A percentile compares a stretch with the other conserved stretches of the same genome.
phyloP scores from a whole-genome alignment of 495 filamentous ascomycete genomes.

The Chaetomium tenue region DNA sequence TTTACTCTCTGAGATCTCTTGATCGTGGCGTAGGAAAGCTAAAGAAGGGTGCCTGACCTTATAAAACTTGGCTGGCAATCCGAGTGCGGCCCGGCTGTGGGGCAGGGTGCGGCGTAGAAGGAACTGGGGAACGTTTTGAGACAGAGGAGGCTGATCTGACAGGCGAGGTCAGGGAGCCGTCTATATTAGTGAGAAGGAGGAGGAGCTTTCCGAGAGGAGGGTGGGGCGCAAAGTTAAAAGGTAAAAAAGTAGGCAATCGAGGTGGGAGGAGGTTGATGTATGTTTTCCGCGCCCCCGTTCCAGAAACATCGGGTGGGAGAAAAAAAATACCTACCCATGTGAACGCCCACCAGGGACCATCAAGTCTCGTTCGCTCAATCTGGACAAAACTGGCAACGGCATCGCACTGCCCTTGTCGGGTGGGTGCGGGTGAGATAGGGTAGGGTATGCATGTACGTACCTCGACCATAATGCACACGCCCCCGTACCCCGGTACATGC shows the following conservation, averaged over 20 bases:
- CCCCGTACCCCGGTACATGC: slow-evolving; percentile 13
- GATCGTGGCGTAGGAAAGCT: not conserved
- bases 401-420: not conserved
- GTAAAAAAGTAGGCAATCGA: not conserved
- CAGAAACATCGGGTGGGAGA: not conserved
- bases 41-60: slow-evolving; percentile 13
- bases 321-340: slow-evolving; percentile 14
- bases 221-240: not conserved
- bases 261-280: slow-evolving; percentile 3
- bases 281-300: not conserved
- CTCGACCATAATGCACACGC: slow-evolving; percentile 13
- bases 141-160: slow-evolving; percentile 26
- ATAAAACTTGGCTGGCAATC: slow-evolving; percentile 11
- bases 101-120: slow-evolving; percentile 28
- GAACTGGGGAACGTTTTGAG: slow-evolving; percentile 22
- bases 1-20: not conserved
- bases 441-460: not conserved
- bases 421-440: not conserved
- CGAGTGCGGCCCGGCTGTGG: slow-evolving; percentile 24
- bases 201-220: not conserved
- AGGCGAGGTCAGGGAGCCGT: slow-evolving; percentile 21
- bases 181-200: slow-evolving; percentile 28
- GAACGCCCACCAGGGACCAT: not conserved
- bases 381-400: not conserved
- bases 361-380: slow-evolving; percentile 1